phyloP scores from a whole-genome alignment of 2,329 filamentous ascomycete species.

The Trichoderma brevicompactum region DNA sequence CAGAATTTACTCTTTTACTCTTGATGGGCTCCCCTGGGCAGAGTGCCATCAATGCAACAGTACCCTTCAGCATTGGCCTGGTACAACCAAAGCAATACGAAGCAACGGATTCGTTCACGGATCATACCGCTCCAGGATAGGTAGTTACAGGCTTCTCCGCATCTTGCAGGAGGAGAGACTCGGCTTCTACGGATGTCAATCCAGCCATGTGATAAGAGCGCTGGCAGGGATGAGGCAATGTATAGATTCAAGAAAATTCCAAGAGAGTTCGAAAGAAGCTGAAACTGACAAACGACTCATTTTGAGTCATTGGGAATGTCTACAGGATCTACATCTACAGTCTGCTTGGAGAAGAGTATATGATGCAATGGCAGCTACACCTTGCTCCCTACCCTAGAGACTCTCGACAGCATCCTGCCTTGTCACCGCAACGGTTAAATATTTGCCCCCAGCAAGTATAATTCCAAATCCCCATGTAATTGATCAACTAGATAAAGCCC shows the following conservation, averaged over 20 bases:
- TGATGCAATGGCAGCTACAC: neutral
- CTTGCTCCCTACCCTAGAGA: neutral
- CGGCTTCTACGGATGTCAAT: neutral
- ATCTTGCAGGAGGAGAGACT: neutral
- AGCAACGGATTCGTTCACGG: no score
- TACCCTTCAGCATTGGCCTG: no score
- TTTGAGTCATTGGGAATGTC: neutral
- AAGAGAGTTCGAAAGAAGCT: neutral
- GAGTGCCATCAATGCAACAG: no score
- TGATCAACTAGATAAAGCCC: neutral
- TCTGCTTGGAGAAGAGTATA: neutral
- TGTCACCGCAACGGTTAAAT: neutral
- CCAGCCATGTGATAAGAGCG: neutral
- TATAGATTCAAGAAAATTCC: no score
- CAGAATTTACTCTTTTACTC: no score
- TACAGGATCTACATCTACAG: neutral
- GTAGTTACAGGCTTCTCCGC: constrained; percentile 6
- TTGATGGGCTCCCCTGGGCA: no score
- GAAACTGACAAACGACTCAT: no score
- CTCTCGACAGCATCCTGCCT: no score
- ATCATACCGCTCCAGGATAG: neutral
- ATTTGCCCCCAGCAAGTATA: neutral
- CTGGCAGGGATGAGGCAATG: neutral
- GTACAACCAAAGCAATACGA: no score
- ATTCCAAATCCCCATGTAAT: neutral